These are phyloP conservation scores for Fusarium multiceps DNA, from an alignment of 2,329 filamentous ascomycete genomes.

Conservation along the genomic window DNA sequence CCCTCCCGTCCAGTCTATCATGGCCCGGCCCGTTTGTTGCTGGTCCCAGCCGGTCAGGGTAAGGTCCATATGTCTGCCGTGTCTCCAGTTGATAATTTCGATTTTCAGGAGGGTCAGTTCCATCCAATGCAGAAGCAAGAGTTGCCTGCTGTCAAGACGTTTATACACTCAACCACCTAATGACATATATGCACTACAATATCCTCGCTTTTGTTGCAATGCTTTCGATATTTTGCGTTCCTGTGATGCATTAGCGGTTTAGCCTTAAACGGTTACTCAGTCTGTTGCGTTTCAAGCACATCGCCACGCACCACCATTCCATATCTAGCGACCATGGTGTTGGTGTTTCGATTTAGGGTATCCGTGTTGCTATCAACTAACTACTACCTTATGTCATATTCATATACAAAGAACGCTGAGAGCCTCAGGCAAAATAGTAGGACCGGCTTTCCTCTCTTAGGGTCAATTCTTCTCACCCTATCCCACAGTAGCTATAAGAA, in stretches of 20 bases:
- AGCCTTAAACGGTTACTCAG: constrained; percentile 9
- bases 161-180: background rate
- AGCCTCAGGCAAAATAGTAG: background rate
- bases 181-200: background rate
- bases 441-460: background rate
- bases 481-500: background rate
- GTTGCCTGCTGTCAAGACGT: background rate
- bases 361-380: background rate
- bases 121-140: background rate
- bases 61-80: background rate
- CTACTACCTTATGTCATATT: background rate
- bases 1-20: constrained; percentile 2
- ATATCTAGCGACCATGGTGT: constrained; percentile 11
- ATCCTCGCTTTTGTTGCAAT: background rate
- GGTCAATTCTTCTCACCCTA: background rate
- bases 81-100: background rate
- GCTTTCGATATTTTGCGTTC: constrained; percentile 4
- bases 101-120: background rate
- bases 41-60: constrained; percentile 8
- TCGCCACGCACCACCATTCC: constrained; percentile 38
- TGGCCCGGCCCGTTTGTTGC: constrained; percentile 26
- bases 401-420: background rate
- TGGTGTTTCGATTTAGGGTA: constrained; percentile 23
- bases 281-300: constrained; percentile 24
- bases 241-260: constrained; percentile 20